Evolutionary conservation across 768 basidiomycete species (phyloP).

Genomic region (Rhizopogon sp.): DNA sequence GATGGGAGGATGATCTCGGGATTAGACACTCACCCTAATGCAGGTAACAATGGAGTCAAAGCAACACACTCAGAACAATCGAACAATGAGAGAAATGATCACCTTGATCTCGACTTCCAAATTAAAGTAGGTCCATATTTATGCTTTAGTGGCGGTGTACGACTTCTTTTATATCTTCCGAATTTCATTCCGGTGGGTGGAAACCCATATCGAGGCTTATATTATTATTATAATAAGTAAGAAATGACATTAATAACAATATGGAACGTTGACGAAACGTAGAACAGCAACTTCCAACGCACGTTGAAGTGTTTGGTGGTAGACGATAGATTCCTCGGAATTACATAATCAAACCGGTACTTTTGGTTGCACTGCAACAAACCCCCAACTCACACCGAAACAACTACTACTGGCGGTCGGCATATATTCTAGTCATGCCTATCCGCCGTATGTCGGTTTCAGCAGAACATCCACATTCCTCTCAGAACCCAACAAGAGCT

Average conservation of each 20-base stretch:
- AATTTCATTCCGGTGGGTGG: too few species aligned
- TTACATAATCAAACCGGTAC: neutral
- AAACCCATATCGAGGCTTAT: too few species aligned
- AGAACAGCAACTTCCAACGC: too few species aligned
- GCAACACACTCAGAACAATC: neutral
- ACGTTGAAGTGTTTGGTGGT: too few species aligned
- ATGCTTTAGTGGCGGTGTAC: neutral
- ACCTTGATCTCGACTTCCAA: neutral
- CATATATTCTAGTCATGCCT: conserved; percentile 32
- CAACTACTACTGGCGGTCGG: conserved; percentile 16
- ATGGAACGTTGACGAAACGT: too few species aligned
- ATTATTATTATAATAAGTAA: too few species aligned
- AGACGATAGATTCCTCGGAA: neutral
- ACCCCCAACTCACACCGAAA: neutral
- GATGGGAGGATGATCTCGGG: too few species aligned
- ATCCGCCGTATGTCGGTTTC: conserved; percentile 62
- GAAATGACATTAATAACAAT: too few species aligned
- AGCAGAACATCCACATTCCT: conserved; percentile 32
- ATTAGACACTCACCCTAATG: neutral
- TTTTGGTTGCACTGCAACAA: conserved; percentile 1
- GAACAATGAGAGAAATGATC: neutral
- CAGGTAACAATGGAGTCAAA: conserved; percentile 1
- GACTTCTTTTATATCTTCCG: too few species aligned
- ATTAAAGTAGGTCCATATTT: neutral
- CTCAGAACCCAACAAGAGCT: conserved; percentile 38